phyloP scores from a whole-genome alignment of 768 basidiomycete genomes.

The Mrakia frigida region DNA sequence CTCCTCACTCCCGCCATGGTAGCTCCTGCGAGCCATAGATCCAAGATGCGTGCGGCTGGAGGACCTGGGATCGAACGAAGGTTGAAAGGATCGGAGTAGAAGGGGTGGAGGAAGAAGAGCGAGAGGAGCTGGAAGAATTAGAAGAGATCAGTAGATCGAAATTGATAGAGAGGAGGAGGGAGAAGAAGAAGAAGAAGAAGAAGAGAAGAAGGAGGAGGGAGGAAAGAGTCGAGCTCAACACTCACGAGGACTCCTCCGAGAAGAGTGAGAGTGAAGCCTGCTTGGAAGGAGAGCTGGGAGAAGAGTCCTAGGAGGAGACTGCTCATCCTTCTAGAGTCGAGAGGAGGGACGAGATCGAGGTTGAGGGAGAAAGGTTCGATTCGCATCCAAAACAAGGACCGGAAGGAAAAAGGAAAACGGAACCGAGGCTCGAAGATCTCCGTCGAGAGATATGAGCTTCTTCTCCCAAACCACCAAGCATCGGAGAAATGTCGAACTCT shows the following conservation, averaged over 20 bases:
- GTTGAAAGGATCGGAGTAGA: neutral
- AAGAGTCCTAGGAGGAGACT: neutral
- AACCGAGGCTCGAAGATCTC: too few relatives aligned
- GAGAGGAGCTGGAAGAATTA: neutral
- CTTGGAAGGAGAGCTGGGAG: neutral
- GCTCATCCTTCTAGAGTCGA: neutral
- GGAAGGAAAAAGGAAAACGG: too few relatives aligned
- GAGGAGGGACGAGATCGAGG: slow-evolving; percentile 2
- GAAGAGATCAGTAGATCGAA: neutral
- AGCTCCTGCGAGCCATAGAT: slow-evolving; percentile 65
- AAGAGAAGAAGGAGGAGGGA: neutral
- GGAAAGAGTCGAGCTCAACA: neutral
- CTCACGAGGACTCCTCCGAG: neutral
- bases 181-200: neutral
- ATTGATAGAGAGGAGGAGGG: too few relatives aligned
- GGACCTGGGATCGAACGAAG: neutral
- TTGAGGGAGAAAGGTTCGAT: neutral
- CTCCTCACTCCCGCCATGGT: slow-evolving; percentile 67
- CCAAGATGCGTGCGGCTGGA: slow-evolving; percentile 55
- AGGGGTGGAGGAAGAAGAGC: neutral
- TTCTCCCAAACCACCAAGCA: too few relatives aligned
- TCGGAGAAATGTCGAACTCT: too few relatives aligned
- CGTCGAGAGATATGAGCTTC: too few relatives aligned
- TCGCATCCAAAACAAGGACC: neutral
- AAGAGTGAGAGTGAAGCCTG: slow-evolving; percentile 1